These are phyloP conservation scores for Penstemon barbatus DNA, from an alignment of 257 asterid species.

Conservation along the genomic window DNA sequence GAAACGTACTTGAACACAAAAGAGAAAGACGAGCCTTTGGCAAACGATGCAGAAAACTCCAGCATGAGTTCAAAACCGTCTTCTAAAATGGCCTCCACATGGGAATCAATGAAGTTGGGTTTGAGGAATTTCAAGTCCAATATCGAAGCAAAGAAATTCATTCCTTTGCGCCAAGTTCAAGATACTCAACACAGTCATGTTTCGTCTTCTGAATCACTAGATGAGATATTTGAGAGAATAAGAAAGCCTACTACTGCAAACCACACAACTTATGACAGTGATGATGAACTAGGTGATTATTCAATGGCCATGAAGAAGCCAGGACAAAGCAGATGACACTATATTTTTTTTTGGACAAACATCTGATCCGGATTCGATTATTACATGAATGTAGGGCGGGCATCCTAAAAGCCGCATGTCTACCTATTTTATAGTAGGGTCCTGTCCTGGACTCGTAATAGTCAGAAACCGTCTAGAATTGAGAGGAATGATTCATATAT, in stretches of 20 bases:
- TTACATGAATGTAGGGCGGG: no score
- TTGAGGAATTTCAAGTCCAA: constrained; percentile 54
- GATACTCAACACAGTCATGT: constrained; percentile 32
- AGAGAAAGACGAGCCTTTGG: constrained; percentile 18
- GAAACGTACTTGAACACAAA: constrained; percentile 28
- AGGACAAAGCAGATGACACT: constrained; percentile 29
- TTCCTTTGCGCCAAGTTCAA: constrained; percentile 46
- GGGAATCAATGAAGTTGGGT: constrained; percentile 65
- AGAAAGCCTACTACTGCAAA: constrained; percentile 38
- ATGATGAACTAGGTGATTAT: constrained; percentile 30
- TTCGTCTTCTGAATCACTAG: constrained; percentile 60
- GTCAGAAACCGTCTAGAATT: no score
- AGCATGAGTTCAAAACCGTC: constrained; percentile 34
- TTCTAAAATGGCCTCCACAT: constrained; percentile 45
- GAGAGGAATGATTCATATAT: no score
- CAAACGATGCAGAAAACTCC: constrained; percentile 25
- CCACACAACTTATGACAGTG: constrained; percentile 30
- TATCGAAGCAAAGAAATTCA: constrained; percentile 52
- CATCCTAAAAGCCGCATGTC: no score
- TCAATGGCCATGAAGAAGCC: constrained; percentile 27
- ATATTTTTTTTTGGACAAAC: constrained; percentile 2
- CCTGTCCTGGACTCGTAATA: no score
- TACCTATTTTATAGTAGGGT: no score
- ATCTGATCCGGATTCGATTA: neutral
- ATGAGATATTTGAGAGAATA: constrained; percentile 62